Evolutionary conservation across 495 filamentous ascomycete species (phyloP), one percentile per base, ranked within the genome.

Genomic region (Cercophora scortea): DNA sequence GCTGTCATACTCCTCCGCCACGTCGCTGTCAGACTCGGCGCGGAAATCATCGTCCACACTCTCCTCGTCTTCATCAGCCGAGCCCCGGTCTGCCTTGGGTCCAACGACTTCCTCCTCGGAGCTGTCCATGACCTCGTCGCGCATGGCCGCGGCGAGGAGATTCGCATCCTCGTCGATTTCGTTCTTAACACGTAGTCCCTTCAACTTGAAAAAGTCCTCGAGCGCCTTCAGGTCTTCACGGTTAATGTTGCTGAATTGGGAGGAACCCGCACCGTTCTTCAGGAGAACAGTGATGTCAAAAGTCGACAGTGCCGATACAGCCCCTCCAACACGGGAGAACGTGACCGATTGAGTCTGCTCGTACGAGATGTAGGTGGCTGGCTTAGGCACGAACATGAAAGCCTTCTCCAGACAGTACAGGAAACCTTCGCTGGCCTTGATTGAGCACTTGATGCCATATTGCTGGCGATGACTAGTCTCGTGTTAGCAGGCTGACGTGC

Each of bases 211-310:
- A 75, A 97, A 97, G 55, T 88, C 84, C 61, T 97, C 93, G 4
- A 99, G 81, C 6, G 90, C 88, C 67, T 90, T 85, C 73, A 97
- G 88, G 60, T 99, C 93, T 76, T 99, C 94, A 49, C 92, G 88
- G 64, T 97, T 99, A 70, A 99, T 97, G 71, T 99, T 99, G 71
- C 89, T 95, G 72, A 99, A 97, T 60, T 96, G 90, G 56, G 90
- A 87, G 59, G 95, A 88, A 16, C 85, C 86, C 38, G 79, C 72
- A 17, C 76, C 71, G 53, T 67, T 75, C 77, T 96, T 97, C 71
- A 95, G 72, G 36, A 82, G 84, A 45, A 99, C 84, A 0, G 90
- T 90, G 54, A 99, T 96, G 62, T 99, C 94, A 55, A 99, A 99
- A 1, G 94, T 99, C 46, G 93, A 85, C 58, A 89, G 88, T 16